These are phyloP conservation scores for Aspergillus cejpii DNA, from an alignment of 2,329 filamentous ascomycete species.

Conservation along the genomic window DNA sequence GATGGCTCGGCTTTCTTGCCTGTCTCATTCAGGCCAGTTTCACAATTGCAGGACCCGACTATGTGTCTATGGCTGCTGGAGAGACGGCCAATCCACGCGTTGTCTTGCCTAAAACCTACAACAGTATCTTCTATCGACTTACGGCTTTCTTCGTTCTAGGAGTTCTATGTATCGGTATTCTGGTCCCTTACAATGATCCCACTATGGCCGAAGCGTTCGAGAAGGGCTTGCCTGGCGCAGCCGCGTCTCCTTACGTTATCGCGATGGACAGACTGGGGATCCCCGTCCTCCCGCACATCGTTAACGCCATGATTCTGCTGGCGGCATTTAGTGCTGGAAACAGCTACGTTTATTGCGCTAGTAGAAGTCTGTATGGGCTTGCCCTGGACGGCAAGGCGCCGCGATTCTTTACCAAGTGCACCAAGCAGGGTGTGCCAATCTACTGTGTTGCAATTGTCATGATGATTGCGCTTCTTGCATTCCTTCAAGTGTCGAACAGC, in stretches of 20 bases:
- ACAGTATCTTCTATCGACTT: conserved; percentile 71
- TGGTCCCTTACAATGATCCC: conserved; percentile 63
- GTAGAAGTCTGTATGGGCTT: conserved; percentile 61
- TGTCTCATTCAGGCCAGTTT: conserved; percentile 67
- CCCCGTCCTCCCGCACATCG: conserved; percentile 58
- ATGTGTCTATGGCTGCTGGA: conserved; percentile 58
- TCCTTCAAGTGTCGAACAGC: conserved; percentile 62
- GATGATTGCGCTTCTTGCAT: conserved; percentile 62
- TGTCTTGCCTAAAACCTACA: conserved; percentile 67
- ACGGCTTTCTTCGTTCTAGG: conserved; percentile 70
- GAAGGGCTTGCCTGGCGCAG: conserved; percentile 56
- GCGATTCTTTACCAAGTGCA: conserved; percentile 60
- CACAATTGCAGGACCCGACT: conserved; percentile 61
- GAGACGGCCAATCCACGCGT: conserved; percentile 64
- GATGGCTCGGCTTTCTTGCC: conserved; percentile 67
- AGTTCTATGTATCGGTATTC: conserved; percentile 63
- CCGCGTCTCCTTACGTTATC: conserved; percentile 61
- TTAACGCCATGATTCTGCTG: conserved; percentile 65
- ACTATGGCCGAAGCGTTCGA: conserved; percentile 56
- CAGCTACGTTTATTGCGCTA: conserved; percentile 62
- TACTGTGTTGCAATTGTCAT: conserved; percentile 64
- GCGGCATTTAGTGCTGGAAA: conserved; percentile 64
- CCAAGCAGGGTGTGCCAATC: conserved; percentile 61
- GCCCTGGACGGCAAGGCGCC: conserved; percentile 63
- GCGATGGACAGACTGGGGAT: conserved; percentile 63